Evolutionary conservation across 108 stramenopile species (phyloP).

Genomic region (Cyclotella sp.): DNA sequence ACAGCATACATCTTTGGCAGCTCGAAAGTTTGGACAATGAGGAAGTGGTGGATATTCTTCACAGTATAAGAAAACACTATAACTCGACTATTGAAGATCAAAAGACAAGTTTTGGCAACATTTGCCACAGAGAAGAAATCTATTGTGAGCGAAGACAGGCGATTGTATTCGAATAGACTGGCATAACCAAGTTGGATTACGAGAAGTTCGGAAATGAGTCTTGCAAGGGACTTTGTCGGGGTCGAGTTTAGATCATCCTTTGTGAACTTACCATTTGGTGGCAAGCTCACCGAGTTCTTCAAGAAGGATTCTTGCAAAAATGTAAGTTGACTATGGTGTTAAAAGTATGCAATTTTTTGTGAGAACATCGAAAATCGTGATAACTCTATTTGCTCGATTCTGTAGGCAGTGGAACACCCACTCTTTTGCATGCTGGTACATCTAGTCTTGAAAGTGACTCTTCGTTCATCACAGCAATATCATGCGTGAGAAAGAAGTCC

Average conservation of each 20-base stretch:
- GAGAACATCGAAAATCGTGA: no score
- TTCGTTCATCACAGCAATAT: conserved; percentile 23
- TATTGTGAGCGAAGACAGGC: conserved; percentile 44
- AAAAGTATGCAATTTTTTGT: neutral
- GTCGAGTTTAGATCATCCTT: conserved; percentile 50
- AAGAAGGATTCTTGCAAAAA: conserved; percentile 35
- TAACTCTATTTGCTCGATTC: no score
- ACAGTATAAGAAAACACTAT: conserved; percentile 30
- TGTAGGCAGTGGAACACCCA: conserved; percentile 43
- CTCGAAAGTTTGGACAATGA: conserved; percentile 53
- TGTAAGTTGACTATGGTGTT: conserved; percentile 12
- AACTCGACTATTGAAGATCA: conserved; percentile 52
- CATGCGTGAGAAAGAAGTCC: conserved; percentile 23
- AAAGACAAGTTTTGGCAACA: conserved; percentile 40
- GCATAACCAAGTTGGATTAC: conserved; percentile 58
- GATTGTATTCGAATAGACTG: conserved; percentile 40
- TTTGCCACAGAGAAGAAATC: conserved; percentile 49
- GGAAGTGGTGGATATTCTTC: conserved; percentile 59
- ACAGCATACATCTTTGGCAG: conserved; percentile 20
- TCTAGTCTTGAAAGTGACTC: conserved; percentile 18
- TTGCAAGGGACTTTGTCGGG: conserved; percentile 52
- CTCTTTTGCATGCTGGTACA: conserved; percentile 45
- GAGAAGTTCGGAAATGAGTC: conserved; percentile 60
- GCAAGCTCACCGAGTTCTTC: conserved; percentile 21
- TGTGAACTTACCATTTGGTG: conserved; percentile 38